Conservation (phyloP, 192 early-diverging fungal species). For the Linnemannia exigua region DNA sequence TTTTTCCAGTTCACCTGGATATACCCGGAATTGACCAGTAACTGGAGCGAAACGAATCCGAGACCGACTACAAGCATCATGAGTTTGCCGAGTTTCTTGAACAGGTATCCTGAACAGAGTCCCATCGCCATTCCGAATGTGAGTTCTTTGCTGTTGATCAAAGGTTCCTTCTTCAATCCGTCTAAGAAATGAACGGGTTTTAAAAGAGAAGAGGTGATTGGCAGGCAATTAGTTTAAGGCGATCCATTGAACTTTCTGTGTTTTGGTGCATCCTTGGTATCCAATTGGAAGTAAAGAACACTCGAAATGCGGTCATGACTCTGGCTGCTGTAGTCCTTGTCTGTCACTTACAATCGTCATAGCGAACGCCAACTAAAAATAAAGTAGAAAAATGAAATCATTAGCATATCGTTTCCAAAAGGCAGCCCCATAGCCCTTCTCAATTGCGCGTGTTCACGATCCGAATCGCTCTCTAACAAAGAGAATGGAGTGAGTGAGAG, state of each 20-base stretch:
- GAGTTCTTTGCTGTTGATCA: constrained; percentile 58
- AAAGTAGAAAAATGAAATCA: background rate
- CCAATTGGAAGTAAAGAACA: background rate
- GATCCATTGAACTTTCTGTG: too few relatives aligned
- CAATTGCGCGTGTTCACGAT: background rate
- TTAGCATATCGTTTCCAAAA: background rate
- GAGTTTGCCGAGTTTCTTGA: constrained; percentile 66
- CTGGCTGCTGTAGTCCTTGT: background rate
- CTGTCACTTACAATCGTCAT: constrained; percentile 1
- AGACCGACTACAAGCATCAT: constrained; percentile 60
- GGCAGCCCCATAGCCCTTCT: background rate
- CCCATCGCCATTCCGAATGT: constrained; percentile 64
- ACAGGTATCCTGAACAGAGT: constrained; percentile 63
- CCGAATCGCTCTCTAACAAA: background rate
- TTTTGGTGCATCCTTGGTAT: background rate
- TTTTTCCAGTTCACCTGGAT: constrained; percentile 60
- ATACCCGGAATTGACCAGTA: constrained; percentile 58
- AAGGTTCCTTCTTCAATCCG: constrained; percentile 29
- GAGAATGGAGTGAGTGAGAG: background rate
- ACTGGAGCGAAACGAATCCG: constrained; percentile 61
- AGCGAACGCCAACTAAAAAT: background rate
- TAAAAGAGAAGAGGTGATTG: background rate
- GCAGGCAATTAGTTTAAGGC: background rate
- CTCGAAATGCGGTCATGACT: too few relatives aligned
- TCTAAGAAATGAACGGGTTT: background rate